Evolutionary conservation across 169 alveolate species (phyloP).

Genomic region (Perkinsus olseni): DNA sequence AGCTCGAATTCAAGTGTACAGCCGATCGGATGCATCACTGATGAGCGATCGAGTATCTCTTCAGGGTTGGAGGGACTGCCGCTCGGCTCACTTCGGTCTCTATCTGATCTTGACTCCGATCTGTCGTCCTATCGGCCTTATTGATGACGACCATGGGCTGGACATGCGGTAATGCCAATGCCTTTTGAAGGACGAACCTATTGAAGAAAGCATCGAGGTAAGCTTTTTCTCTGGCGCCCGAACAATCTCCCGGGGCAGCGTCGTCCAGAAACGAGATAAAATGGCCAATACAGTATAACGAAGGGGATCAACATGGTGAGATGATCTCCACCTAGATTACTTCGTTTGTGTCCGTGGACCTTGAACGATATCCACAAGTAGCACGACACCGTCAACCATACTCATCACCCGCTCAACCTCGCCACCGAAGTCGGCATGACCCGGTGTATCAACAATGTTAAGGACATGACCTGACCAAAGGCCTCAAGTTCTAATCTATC

Average conservation of each 20-base stretch:
- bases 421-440: constrained; percentile 96
- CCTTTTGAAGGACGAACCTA: constrained; percentile 69
- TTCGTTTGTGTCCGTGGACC: constrained; percentile 84
- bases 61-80: no score
- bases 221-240: no score
- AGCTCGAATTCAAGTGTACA: neutral
- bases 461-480: neutral
- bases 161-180: constrained; percentile 21
- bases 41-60: no score
- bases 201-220: no score
- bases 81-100: neutral
- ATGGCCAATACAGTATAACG: no score
- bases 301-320: no score
- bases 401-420: constrained; percentile 91
- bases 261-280: no score
- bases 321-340: no score
- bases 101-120: constrained; percentile 18
- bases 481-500: neutral
- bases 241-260: no score
- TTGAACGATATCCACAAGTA: constrained; percentile 91
- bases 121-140: constrained; percentile 68
- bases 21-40: no score
- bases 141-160: constrained; percentile 51
- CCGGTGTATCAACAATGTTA: constrained; percentile 72
- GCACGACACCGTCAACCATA: constrained; percentile 91